These are phyloP conservation scores for Astrephomene gubernaculifera DNA, from an alignment of 139 green algal species.

Conservation along the genomic window DNA sequence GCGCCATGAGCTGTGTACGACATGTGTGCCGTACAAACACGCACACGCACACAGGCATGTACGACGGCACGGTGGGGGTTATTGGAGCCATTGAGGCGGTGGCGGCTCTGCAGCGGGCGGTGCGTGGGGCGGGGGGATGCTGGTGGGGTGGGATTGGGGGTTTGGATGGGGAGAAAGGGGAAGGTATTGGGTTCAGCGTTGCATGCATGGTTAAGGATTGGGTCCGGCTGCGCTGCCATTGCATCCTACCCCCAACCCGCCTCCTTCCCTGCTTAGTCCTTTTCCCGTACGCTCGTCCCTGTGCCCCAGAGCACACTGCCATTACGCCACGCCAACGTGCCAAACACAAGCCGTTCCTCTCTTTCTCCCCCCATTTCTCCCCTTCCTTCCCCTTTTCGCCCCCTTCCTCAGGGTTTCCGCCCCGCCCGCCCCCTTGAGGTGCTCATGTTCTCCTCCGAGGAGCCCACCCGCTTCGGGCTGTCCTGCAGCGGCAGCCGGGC, in stretches of 20 bases:
- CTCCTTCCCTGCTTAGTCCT: neutral
- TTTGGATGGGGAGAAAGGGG: neutral
- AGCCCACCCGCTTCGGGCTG: constrained; percentile 95
- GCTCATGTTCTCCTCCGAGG: constrained; percentile 98
- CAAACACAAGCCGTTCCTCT: no score
- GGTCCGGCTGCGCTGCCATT: neutral
- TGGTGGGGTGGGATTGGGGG: no score
- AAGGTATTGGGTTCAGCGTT: neutral
- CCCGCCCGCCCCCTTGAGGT: constrained; percentile 84
- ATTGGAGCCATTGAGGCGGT: constrained; percentile 93
- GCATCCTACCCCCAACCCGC: neutral
- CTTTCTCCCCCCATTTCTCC: no score
- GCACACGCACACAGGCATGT: constrained; percentile 68
- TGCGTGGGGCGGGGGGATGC: constrained; percentile 22
- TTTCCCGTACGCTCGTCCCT: neutral
- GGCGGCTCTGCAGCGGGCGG: constrained; percentile 73
- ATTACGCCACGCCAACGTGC: no score
- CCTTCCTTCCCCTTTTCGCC: no score
- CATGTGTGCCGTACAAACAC: neutral
- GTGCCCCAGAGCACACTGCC: neutral
- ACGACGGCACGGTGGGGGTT: constrained; percentile 95
- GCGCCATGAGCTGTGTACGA: neutral
- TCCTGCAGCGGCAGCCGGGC: constrained; percentile 85
- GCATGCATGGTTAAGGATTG: neutral
- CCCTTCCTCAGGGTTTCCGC: constrained; percentile 86